A percentile compares a stretch with the other conserved stretches of the same genome.
These are phyloP conservation scores for Hsuehochloa calcarea DNA, from an alignment of 176 grass and related monocot species.

Conservation along the genomic window DNA sequence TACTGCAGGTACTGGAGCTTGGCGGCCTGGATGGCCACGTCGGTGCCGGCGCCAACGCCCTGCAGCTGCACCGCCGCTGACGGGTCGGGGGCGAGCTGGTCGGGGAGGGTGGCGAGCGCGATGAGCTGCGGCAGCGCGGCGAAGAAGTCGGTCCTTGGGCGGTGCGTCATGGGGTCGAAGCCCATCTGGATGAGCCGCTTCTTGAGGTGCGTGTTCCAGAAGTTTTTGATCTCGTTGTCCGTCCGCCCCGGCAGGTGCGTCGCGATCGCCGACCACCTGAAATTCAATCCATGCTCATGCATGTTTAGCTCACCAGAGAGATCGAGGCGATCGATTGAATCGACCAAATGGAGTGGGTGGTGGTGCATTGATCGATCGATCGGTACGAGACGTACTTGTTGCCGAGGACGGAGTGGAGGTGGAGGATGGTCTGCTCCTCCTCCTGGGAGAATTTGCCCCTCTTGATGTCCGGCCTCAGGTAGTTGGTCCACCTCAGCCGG, in stretches of 20 bases:
- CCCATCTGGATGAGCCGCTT: constrained; percentile 91
- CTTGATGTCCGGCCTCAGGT: constrained; percentile 84
- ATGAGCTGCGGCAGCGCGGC: constrained; percentile 68
- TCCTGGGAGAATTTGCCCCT: constrained; percentile 75
- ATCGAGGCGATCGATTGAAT: neutral
- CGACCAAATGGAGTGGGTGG: neutral
- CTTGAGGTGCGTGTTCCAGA: constrained; percentile 96
- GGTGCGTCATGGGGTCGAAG: constrained; percentile 94
- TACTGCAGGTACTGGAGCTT: constrained; percentile 80
- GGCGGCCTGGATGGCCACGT: constrained; percentile 38
- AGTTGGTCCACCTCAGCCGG: constrained; percentile 87
- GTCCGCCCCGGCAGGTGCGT: constrained; percentile 70
- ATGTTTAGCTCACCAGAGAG: neutral
- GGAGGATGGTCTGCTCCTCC: constrained; percentile 79
- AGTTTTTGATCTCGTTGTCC: constrained; percentile 94
- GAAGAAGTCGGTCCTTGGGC: constrained; percentile 73
- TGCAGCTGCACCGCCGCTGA: constrained; percentile 14
- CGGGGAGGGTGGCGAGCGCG: constrained; percentile 60
- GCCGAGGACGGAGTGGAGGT: constrained; percentile 70
- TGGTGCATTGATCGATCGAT: neutral
- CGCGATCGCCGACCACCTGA: constrained; percentile 80
- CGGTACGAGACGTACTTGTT: constrained; percentile 51
- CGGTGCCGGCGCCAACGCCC: neutral
- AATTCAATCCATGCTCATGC: constrained; percentile 2
- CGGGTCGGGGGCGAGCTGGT: constrained; percentile 32